These are phyloP conservation scores for Diplodia corticola DNA, from an alignment of 2,329 filamentous ascomycete genomes.

Conservation along the genomic window DNA sequence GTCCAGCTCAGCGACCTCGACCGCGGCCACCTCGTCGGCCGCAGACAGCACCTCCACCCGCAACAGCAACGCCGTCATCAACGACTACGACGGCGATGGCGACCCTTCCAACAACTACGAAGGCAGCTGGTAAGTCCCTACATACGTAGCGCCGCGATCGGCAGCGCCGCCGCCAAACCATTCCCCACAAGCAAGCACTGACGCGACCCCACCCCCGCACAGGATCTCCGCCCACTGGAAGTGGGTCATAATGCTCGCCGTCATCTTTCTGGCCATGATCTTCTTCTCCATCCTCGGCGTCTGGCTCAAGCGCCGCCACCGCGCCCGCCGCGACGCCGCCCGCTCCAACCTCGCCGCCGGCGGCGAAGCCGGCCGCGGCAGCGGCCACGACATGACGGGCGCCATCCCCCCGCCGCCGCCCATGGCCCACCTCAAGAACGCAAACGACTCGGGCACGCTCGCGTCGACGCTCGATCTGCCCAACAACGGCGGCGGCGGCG, in stretches of 20 bases:
- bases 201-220: background rate
- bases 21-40: background rate
- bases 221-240: conserved; percentile 72
- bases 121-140: conserved; percentile 27
- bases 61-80: conserved; percentile 29
- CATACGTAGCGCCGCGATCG: background rate
- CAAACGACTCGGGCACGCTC: conserved; percentile 4
- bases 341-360: conserved; percentile 24
- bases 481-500: background rate
- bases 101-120: conserved; percentile 27
- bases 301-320: conserved; percentile 71
- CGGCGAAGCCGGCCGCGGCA: background rate
- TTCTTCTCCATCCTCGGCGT: conserved; percentile 59
- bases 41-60: conserved; percentile 22
- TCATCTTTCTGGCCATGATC: conserved; percentile 69
- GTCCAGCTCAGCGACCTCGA: conserved; percentile 30
- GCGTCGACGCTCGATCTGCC: conserved; percentile 8
- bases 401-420: conserved; percentile 17
- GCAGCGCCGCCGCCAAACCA: background rate
- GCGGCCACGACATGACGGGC: background rate
- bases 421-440: conserved; percentile 1
- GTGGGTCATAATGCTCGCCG: conserved; percentile 80
- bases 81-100: conserved; percentile 30
- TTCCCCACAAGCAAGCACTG: background rate
- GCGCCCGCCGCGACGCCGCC: conserved; percentile 64